A percentile compares a stretch with the other conserved stretches of the same genome.
Conservation (phyloP, 345 rosid species). For the Cardamine resedifolia region DNA sequence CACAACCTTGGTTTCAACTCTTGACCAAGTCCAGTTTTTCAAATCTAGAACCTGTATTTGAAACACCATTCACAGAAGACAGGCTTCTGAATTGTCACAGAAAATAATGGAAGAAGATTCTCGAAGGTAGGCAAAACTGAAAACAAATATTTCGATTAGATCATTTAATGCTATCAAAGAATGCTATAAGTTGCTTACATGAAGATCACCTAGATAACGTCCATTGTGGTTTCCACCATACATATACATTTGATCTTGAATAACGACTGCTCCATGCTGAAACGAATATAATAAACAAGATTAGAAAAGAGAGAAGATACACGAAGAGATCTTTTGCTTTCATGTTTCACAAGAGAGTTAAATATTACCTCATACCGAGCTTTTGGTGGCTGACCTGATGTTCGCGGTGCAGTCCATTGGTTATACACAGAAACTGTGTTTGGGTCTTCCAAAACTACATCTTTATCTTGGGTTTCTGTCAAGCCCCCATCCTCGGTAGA, state of each 20-base stretch:
- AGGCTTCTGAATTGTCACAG: neutral
- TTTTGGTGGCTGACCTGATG: slow-evolving; percentile 72
- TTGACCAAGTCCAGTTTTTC: slow-evolving; percentile 93
- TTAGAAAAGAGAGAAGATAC: slow-evolving; percentile 25
- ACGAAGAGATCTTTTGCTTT: neutral
- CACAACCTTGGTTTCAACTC: slow-evolving; percentile 61
- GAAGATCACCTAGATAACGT: slow-evolving; percentile 85
- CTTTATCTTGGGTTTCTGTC: slow-evolving; percentile 79
- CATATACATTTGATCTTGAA: slow-evolving; percentile 85
- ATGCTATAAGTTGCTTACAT: slow-evolving; percentile 53
- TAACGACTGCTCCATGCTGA: slow-evolving; percentile 88
- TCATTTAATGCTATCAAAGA: neutral
- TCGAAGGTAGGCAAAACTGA: neutral
- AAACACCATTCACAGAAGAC: slow-evolving; percentile 33
- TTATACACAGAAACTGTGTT: slow-evolving; percentile 68
- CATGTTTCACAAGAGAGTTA: slow-evolving; percentile 1
- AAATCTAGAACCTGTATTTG: slow-evolving; percentile 77
- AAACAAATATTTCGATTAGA: neutral
- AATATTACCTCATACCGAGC: slow-evolving; percentile 80
- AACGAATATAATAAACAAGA: slow-evolving; percentile 14
- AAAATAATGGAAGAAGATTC: slow-evolving; percentile 6
- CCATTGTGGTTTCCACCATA: slow-evolving; percentile 96
- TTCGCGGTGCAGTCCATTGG: slow-evolving; percentile 73
- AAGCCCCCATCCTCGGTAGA: slow-evolving; percentile 54
- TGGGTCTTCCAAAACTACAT: slow-evolving; percentile 74